A percentile compares a stretch with the other conserved stretches of the same genome.
phyloP scores from a whole-genome alignment of 352 stramenopile species.

The Pythium vanterpoolii region DNA sequence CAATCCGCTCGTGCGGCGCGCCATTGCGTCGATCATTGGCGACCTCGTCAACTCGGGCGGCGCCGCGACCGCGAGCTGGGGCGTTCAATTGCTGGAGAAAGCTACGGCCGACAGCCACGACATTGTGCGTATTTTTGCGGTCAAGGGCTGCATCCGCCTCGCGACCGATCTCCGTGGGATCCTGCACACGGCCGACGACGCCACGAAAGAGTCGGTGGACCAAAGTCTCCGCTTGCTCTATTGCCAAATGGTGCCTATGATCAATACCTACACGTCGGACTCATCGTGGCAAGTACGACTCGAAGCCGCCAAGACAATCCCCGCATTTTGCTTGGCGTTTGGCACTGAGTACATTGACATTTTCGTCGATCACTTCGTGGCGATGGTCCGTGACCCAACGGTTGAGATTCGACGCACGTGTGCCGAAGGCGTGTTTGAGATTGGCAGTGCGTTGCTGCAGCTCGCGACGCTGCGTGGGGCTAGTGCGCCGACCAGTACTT shows the following conservation, averaged over 20 bases:
- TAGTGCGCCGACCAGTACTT: no score
- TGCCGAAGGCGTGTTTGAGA: constrained; percentile 57
- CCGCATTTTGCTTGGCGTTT: constrained; percentile 74
- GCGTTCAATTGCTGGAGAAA: constrained; percentile 77
- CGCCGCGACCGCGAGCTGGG: constrained; percentile 53
- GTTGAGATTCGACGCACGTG: constrained; percentile 81
- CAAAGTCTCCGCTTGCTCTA: constrained; percentile 60
- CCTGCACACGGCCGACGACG: constrained; percentile 21
- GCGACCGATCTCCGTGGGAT: constrained; percentile 57
- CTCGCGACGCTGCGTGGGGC: constrained; percentile 35
- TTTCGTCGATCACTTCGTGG: constrained; percentile 87
- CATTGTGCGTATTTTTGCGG: constrained; percentile 85
- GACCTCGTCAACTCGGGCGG: constrained; percentile 61
- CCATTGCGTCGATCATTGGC: constrained; percentile 80
- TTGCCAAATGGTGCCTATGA: constrained; percentile 82
- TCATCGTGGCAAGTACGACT: constrained; percentile 86
- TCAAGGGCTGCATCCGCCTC: constrained; percentile 80
- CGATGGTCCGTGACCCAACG: constrained; percentile 76
- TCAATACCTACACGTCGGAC: constrained; percentile 87
- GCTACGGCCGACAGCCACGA: constrained; percentile 80
- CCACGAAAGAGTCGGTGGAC: constrained; percentile 25
- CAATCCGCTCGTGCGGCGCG: constrained; percentile 79
- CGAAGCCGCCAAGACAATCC: constrained; percentile 69
- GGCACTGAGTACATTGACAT: constrained; percentile 78
- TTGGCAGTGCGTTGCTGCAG: constrained; percentile 58